Conservation (phyloP, 257 asterid genomes). For the Solanum medicagineum region DNA sequence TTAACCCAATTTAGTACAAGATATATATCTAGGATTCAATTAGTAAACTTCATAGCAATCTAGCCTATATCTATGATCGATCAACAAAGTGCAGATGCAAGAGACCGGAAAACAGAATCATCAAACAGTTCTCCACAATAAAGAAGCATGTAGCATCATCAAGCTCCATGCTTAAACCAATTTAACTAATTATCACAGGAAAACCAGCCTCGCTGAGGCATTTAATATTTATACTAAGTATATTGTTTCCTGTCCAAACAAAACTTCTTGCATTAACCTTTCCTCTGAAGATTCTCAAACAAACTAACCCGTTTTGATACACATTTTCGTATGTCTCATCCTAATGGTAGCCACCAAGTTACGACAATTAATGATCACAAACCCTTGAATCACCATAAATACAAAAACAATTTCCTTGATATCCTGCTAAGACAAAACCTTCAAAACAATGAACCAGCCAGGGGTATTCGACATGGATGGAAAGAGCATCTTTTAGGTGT, state of each 20-base stretch:
- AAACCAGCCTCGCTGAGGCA: not conserved
- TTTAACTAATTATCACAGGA: not conserved
- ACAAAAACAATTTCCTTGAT: not conserved
- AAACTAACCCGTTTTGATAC: not conserved
- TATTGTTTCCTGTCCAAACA: not conserved
- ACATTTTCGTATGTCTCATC: not conserved
- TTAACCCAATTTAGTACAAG: not conserved
- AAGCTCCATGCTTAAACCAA: not conserved
- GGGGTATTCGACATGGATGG: not conserved
- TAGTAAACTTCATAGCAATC: not conserved
- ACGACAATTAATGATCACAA: not conserved
- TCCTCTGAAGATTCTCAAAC: not conserved
- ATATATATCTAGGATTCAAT: not conserved
- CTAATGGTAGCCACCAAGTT: not conserved
- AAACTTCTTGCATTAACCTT: not conserved
- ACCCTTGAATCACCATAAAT: not conserved
- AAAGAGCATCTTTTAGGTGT: not conserved
- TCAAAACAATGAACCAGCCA: not conserved
- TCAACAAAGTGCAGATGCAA: not conserved
- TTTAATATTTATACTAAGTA: not conserved
- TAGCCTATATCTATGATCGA: not conserved
- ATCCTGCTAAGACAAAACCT: not conserved
- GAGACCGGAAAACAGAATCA: not conserved
- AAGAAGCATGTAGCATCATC: not conserved
- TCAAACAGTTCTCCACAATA: not conserved